These are phyloP conservation scores for Puccinia coronata DNA, from an alignment of 1,284 basidiomycete species.

Conservation along the genomic window DNA sequence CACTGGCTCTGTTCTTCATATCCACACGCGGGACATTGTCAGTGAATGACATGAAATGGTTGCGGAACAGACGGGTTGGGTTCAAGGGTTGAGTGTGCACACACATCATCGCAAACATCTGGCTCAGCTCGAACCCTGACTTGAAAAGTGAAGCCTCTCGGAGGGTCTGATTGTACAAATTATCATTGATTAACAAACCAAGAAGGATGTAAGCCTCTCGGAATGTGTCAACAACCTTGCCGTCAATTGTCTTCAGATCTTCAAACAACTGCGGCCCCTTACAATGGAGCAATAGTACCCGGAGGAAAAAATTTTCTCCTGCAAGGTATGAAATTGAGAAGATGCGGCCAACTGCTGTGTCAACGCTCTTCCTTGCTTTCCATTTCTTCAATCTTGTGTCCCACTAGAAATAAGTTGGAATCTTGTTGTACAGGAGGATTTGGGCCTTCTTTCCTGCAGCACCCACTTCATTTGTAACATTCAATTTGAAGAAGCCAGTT, in stretches of 20 bases:
- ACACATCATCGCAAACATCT: neutral
- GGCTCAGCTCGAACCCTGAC: neutral
- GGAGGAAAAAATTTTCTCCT: neutral
- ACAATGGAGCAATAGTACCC: neutral
- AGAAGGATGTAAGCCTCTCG: neutral
- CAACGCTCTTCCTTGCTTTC: too few relatives aligned
- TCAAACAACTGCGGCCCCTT: neutral
- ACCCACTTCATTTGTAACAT: neutral
- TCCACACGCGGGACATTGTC: too few relatives aligned
- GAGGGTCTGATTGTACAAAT: neutral
- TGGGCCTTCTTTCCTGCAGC: neutral
- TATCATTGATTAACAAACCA: neutral
- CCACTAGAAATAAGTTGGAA: neutral
- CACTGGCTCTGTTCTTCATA: too few relatives aligned
- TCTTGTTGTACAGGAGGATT: neutral
- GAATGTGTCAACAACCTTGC: neutral
- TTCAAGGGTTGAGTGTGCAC: neutral
- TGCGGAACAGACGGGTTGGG: neutral
- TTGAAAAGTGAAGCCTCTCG: neutral
- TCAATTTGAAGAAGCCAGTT: slow-evolving; percentile 8
- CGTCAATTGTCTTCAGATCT: neutral
- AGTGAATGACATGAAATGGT: neutral
- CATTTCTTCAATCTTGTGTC: neutral
- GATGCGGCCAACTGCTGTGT: neutral
- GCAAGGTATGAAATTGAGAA: neutral